Conservation (phyloP, 2,329 filamentous ascomycete species). For the Clonostachys byssicola region DNA sequence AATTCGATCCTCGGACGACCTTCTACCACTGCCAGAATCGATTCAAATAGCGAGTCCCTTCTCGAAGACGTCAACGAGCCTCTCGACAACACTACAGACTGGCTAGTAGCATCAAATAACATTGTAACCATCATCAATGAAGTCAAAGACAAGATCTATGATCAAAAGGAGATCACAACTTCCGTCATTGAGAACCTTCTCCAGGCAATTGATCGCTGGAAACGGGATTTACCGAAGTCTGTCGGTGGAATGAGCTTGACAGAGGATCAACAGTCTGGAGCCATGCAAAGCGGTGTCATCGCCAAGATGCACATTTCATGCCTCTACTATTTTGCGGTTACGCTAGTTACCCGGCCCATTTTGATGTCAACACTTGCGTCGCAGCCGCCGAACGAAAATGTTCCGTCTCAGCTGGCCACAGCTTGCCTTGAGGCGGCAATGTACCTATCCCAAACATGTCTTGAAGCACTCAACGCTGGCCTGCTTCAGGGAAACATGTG, state of each 20-base stretch:
- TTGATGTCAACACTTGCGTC: slow-evolving; percentile 44
- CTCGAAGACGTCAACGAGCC: slow-evolving; percentile 11
- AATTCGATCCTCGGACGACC: slow-evolving; percentile 30
- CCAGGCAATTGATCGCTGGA: slow-evolving; percentile 38
- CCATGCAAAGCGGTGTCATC: slow-evolving; percentile 27
- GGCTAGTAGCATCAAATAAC: slow-evolving; percentile 32
- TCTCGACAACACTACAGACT: slow-evolving; percentile 14
- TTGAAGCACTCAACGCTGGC: slow-evolving; percentile 36
- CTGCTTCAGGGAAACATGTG: slow-evolving; percentile 51
- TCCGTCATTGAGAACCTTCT: slow-evolving; percentile 33
- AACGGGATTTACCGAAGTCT: slow-evolving; percentile 31
- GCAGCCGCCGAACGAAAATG: slow-evolving; percentile 18
- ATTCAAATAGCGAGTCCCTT: slow-evolving; percentile 14
- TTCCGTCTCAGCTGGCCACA: slow-evolving; percentile 33
- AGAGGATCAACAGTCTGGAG: background rate
- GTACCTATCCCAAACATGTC: slow-evolving; percentile 49
- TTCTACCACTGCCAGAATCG: slow-evolving; percentile 23
- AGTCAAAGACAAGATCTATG: slow-evolving; percentile 15
- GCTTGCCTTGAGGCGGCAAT: slow-evolving; percentile 52
- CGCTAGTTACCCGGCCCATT: slow-evolving; percentile 50
- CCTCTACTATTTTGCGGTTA: slow-evolving; percentile 55
- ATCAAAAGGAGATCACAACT: slow-evolving; percentile 35
- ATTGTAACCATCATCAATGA: slow-evolving; percentile 38
- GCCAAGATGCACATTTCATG: slow-evolving; percentile 51
- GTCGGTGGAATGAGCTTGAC: slow-evolving; percentile 11